Conservation (phyloP, 2,329 filamentous ascomycete species). For the Trichoderma lentiforme region DNA sequence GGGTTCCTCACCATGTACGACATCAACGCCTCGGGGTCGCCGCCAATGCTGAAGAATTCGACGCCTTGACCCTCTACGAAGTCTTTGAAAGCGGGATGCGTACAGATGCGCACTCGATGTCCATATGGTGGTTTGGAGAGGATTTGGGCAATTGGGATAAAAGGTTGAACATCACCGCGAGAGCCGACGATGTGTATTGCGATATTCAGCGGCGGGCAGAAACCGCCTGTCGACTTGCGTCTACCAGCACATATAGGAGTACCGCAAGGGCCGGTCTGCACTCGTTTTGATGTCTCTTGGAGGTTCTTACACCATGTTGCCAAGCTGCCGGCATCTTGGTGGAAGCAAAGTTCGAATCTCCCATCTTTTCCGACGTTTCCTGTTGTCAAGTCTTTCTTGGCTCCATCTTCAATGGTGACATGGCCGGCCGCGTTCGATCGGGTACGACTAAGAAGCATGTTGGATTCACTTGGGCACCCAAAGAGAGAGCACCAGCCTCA, state of each 20-base stretch:
- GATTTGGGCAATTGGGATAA: slow-evolving; percentile 53
- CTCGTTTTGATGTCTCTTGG: slow-evolving; percentile 17
- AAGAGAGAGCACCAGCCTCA: not conserved
- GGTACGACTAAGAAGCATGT: slow-evolving; percentile 13
- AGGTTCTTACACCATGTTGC: slow-evolving; percentile 28
- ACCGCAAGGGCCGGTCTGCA: not conserved
- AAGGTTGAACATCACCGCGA: slow-evolving; percentile 46
- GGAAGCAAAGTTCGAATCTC: slow-evolving; percentile 32
- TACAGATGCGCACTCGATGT: slow-evolving; percentile 56
- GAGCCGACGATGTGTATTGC: slow-evolving; percentile 35
- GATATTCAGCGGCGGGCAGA: slow-evolving; percentile 29
- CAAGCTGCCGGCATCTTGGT: slow-evolving; percentile 28
- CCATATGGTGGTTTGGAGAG: slow-evolving; percentile 37
- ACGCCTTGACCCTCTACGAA: slow-evolving; percentile 52
- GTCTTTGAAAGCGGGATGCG: slow-evolving; percentile 51
- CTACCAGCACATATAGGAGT: not conserved
- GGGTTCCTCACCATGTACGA: slow-evolving; percentile 42
- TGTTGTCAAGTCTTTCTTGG: slow-evolving; percentile 23
- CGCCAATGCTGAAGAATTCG: slow-evolving; percentile 57
- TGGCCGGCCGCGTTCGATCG: slow-evolving; percentile 29
- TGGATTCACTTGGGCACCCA: not conserved
- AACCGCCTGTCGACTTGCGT: slow-evolving; percentile 13
- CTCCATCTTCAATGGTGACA: slow-evolving; percentile 24
- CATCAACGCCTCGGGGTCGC: slow-evolving; percentile 50
- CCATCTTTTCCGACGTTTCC: slow-evolving; percentile 30